phyloP scores from a whole-genome alignment of 2,329 filamentous ascomycete genomes.

The Beauveria caledonica region DNA sequence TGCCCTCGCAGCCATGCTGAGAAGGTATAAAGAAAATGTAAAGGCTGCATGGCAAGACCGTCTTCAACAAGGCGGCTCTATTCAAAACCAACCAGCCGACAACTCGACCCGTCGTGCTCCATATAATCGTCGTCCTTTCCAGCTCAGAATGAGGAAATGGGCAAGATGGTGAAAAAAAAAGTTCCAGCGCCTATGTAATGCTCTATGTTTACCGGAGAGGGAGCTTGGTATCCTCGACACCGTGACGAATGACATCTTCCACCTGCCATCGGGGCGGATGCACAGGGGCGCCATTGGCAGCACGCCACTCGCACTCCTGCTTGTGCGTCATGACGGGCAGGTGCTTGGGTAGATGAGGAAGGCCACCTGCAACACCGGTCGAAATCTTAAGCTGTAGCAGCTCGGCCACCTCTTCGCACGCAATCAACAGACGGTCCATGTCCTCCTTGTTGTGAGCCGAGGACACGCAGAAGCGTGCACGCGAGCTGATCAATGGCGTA shows the following conservation, averaged over 20 bases:
- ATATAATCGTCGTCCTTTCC: not conserved
- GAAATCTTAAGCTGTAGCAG: conserved; percentile 93
- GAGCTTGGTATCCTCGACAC: conserved; percentile 67
- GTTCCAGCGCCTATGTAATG: conserved; percentile 8
- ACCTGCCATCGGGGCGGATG: conserved; percentile 72
- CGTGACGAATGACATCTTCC: conserved; percentile 70
- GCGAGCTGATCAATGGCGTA: conserved; percentile 88
- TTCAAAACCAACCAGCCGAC: conserved; percentile 6
- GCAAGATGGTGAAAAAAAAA: not conserved
- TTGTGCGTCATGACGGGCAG: conserved; percentile 47
- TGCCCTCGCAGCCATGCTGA: not conserved
- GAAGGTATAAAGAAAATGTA: not conserved
- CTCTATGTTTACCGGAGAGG: conserved; percentile 50
- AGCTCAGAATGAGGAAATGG: not conserved
- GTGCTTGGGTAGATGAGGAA: conserved; percentile 65
- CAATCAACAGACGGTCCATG: conserved; percentile 77
- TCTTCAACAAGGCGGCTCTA: conserved; percentile 1
- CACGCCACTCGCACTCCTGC: conserved; percentile 61
- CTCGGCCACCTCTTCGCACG: conserved; percentile 89
- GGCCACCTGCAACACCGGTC: conserved; percentile 86
- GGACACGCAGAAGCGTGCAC: conserved; percentile 91
- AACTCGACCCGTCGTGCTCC: not conserved
- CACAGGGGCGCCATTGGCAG: conserved; percentile 58
- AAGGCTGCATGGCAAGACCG: not conserved
- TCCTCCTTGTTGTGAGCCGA: conserved; percentile 98